These are phyloP conservation scores for Trichosporon sp. DNA, from an alignment of 1,284 basidiomycete species.

Conservation along the genomic window DNA sequence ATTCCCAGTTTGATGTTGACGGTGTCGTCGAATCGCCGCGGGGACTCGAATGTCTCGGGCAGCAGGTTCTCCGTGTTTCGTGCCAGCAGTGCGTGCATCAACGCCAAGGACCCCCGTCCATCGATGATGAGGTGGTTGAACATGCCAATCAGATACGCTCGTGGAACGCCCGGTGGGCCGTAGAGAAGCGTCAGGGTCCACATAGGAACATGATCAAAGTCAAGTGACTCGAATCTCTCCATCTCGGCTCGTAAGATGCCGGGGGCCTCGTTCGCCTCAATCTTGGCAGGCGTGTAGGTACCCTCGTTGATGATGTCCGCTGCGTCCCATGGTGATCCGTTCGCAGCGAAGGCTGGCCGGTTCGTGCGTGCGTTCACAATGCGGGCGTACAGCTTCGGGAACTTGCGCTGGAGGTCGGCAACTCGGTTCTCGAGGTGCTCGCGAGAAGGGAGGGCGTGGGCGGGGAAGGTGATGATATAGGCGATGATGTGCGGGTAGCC, in stretches of 20 bases:
- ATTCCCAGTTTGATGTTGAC: conserved; percentile 22
- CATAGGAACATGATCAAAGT: conserved; percentile 9
- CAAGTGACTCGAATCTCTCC: conserved; percentile 4
- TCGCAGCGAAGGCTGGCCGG: neutral
- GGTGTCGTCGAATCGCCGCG: conserved; percentile 26
- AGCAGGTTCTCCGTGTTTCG: conserved; percentile 4
- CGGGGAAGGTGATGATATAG: conserved; percentile 6
- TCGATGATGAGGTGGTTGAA: conserved; percentile 12
- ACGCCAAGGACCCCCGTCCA: conserved; percentile 3
- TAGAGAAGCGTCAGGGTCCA: conserved; percentile 14
- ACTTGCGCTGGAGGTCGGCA: conserved; percentile 7
- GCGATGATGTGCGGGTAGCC: conserved; percentile 9
- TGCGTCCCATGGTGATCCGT: conserved; percentile 15
- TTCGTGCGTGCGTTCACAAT: neutral
- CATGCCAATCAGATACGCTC: conserved; percentile 8
- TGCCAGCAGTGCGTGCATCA: conserved; percentile 7
- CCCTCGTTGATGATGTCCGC: conserved; percentile 1
- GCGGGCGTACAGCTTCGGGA: conserved; percentile 8
- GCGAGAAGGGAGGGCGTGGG: neutral
- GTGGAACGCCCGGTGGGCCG: neutral
- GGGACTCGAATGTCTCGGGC: conserved; percentile 7
- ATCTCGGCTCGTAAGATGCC: conserved; percentile 1
- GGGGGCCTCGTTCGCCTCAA: neutral
- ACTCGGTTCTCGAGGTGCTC: conserved; percentile 5
- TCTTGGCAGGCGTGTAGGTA: neutral